These are phyloP conservation scores for Protea cynaroides DNA, from an alignment of 164 flowering plant species.

Conservation along the genomic window DNA sequence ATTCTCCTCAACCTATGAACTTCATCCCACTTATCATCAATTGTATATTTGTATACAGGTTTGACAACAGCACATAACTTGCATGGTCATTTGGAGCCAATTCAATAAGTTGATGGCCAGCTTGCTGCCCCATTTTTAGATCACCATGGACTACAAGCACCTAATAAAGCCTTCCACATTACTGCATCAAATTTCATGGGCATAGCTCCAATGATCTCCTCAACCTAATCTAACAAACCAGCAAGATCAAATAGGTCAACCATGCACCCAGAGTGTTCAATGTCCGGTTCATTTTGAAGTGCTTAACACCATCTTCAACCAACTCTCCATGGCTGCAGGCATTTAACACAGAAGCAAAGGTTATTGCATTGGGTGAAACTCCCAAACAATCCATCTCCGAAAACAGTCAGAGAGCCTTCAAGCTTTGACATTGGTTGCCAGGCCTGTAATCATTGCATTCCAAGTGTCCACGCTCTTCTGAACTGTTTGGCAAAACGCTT, in stretches of 20 bases:
- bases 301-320: slow-evolving; percentile 6
- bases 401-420: slow-evolving; percentile 1
- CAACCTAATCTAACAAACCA: slow-evolving; percentile 1
- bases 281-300: slow-evolving; percentile 4
- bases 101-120: slow-evolving; percentile 8
- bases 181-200: slow-evolving; percentile 10
- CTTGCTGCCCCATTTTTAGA: slow-evolving; percentile 4
- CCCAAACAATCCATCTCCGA: no score
- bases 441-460: slow-evolving; percentile 5
- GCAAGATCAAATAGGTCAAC: slow-evolving; percentile 7
- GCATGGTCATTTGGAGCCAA: slow-evolving; percentile 9
- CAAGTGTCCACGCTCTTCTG: slow-evolving; percentile 7
- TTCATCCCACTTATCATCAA: slow-evolving; percentile 6
- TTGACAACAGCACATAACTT: slow-evolving; percentile 7
- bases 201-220: slow-evolving; percentile 7
- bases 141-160: slow-evolving; percentile 10
- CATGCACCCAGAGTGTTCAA: no score
- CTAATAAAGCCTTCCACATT: slow-evolving; percentile 11
- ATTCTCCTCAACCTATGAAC: slow-evolving; percentile 8
- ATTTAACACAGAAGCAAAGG: slow-evolving; percentile 7
- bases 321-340: slow-evolving; percentile 8
- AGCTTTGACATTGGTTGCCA: slow-evolving; percentile 7
- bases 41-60: slow-evolving; percentile 6
- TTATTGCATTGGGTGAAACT: no score
- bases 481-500: not conserved